These are phyloP conservation scores for Pinus albicaulis DNA, from an alignment of 75 land plant species.

Conservation along the genomic window DNA sequence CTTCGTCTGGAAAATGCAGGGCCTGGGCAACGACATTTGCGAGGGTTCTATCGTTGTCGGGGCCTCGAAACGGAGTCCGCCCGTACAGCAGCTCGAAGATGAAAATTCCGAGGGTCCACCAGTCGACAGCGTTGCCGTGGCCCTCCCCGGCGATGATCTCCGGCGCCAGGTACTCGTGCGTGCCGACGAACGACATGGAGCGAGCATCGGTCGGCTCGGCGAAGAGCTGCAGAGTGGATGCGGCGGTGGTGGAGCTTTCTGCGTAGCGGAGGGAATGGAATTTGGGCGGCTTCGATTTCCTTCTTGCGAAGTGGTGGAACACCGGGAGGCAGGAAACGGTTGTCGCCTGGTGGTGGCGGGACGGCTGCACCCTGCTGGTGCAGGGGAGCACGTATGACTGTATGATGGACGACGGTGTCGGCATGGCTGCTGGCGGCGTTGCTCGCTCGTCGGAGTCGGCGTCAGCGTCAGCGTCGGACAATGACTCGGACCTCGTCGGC, in stretches of 20 bases:
- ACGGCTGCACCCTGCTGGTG: too few relatives aligned
- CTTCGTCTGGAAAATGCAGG: constrained; percentile 22
- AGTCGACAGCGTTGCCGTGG: constrained; percentile 52
- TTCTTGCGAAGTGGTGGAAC: constrained; percentile 26
- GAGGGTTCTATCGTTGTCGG: constrained; percentile 32
- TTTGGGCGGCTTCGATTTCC: constrained; percentile 22
- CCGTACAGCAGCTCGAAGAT: constrained; percentile 45
- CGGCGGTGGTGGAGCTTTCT: too few relatives aligned
- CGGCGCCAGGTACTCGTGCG: constrained; percentile 49
- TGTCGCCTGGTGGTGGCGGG: not conserved
- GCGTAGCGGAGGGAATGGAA: not conserved
- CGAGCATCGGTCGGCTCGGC: constrained; percentile 47
- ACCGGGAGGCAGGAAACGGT: constrained; percentile 18
- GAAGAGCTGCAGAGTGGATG: constrained; percentile 7
- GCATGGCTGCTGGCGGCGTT: not conserved
- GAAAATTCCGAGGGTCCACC: constrained; percentile 55
- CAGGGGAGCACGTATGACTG: constrained; percentile 1
- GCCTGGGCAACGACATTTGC: constrained; percentile 34
- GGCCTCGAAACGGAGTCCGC: constrained; percentile 42
- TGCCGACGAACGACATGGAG: constrained; percentile 49
- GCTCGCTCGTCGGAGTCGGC: not conserved
- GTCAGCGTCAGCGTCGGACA: not conserved
- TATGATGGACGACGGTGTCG: not conserved
- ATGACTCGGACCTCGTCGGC: too few relatives aligned
- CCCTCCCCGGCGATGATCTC: constrained; percentile 43